A percentile compares a stretch with the other conserved stretches of the same genome.
Conservation (phyloP, 495 filamentous ascomycete genomes). For the Lasiosphaeria ovina region DNA sequence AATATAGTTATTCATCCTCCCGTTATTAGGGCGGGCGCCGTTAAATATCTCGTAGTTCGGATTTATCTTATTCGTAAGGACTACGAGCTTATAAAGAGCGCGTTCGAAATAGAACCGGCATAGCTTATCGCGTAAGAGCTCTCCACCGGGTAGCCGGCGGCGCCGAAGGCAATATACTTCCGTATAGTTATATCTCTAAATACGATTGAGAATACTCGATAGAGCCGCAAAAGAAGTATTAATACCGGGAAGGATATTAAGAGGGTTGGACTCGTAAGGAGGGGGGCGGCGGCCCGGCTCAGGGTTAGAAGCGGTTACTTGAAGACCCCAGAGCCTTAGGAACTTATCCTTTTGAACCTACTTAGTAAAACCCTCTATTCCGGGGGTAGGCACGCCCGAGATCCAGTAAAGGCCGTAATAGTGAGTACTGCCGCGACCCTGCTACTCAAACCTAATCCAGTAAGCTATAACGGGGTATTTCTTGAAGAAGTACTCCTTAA, state of each 20-base stretch:
- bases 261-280: background rate
- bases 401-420: background rate
- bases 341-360: background rate
- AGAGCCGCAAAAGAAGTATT: background rate
- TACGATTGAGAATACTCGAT: background rate
- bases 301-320: background rate
- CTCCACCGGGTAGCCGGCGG: background rate
- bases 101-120: background rate
- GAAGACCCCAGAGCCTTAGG: background rate
- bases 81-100: too few species aligned
- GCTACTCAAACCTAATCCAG: background rate
- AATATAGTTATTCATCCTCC: too few species aligned
- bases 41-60: background rate
- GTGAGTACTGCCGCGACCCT: background rate
- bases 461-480: background rate
- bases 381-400: background rate
- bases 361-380: background rate
- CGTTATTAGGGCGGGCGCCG: too few species aligned
- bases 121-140: background rate
- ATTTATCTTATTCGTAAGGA: background rate
- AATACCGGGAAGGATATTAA: background rate
- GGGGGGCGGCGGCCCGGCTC: background rate
- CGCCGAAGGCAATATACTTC: background rate
- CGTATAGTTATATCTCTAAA: background rate
- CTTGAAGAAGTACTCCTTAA: background rate